Evolutionary conservation across 257 asterid species (phyloP), one percentile per base, ranked within the genome.

Genomic region (Vinca minor): DNA sequence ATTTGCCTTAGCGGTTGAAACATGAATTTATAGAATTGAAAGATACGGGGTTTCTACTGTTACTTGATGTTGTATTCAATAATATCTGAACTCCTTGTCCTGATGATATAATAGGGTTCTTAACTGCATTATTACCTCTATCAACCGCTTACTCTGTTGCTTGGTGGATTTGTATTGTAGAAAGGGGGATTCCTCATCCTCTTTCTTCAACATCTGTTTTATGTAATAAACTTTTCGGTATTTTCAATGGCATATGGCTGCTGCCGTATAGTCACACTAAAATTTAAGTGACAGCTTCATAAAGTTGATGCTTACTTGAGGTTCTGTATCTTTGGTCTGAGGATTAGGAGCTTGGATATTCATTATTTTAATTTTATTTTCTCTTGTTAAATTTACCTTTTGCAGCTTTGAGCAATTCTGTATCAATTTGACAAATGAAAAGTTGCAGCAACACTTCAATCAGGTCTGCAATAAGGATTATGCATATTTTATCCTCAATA

Each of bases 321-420:
- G 7, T 50, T 41, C 47, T 32, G 9, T 34, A 8, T 7, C 8
- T 28, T 60, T 13, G 46, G 23, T 32, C n/a, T 25, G 20, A n/a
- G 36, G 57, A 38, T 65, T 29, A 49, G 53, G 0, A 26, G 49
- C 3, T 38, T n/a, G 42, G 9, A 34, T 49, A 68, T 57, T 8
- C 25, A 1, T 25, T 52, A 34, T 45, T 39, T 14, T n/a, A n/a
- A n/a, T n/a, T n/a, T 41, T 28, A 39, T 59, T 50, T n/a, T 32
- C n/a, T 31, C 31, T 54, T 35, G 4, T 41, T 58, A 12, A 44
- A 63, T 66, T 41, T 42, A 21, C 68, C n/a, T n/a, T 74, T 69
- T 78, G 89, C 93, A 90, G 97, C 81, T 90, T 90, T 69, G 97
- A 90, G 91, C 97, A 90, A 77, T 87, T 90, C 68, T 90, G 97